Evolutionary conservation across 1,284 basidiomycete genomes (phyloP).

Genomic region (Tylopilus sp.): DNA sequence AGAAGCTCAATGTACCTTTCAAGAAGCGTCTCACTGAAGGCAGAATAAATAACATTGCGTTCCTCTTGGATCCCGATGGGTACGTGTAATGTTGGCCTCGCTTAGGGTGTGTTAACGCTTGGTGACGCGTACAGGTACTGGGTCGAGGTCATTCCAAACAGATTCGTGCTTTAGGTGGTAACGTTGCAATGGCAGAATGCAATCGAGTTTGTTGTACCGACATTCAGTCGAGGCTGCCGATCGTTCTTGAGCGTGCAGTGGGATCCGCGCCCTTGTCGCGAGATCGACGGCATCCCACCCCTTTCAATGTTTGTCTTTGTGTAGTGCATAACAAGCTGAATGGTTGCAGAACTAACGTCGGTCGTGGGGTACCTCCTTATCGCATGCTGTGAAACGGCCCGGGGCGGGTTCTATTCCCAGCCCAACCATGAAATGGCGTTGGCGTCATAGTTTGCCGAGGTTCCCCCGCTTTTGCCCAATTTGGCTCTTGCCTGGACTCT

Average conservation of each 20-base stretch:
- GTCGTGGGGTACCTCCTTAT: too few species aligned
- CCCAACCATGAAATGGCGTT: background rate
- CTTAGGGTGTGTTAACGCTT: background rate
- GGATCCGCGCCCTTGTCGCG: background rate
- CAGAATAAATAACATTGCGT: conserved; percentile 83
- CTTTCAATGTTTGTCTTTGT: background rate
- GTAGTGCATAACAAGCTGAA: background rate
- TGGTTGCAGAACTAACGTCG: background rate
- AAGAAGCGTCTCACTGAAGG: conserved; percentile 88
- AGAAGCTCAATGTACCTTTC: conserved; percentile 78
- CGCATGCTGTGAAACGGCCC: background rate
- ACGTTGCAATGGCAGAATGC: background rate
- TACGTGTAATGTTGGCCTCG: conserved; percentile 31
- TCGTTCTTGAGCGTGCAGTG: background rate
- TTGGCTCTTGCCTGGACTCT: background rate
- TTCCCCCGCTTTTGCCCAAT: background rate
- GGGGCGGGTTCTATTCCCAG: background rate
- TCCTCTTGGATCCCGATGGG: conserved; percentile 87
- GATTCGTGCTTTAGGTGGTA: conserved; percentile 12
- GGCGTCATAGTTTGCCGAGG: background rate
- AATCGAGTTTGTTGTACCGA: background rate
- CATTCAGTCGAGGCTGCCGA: conserved; percentile 3
- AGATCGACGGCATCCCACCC: background rate
- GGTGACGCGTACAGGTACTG: conserved; percentile 27
- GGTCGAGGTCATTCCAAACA: conserved; percentile 32